These are phyloP conservation scores for Basidiobolus heterosporus DNA, from an alignment of 371 early-diverging fungal species.

Conservation along the genomic window DNA sequence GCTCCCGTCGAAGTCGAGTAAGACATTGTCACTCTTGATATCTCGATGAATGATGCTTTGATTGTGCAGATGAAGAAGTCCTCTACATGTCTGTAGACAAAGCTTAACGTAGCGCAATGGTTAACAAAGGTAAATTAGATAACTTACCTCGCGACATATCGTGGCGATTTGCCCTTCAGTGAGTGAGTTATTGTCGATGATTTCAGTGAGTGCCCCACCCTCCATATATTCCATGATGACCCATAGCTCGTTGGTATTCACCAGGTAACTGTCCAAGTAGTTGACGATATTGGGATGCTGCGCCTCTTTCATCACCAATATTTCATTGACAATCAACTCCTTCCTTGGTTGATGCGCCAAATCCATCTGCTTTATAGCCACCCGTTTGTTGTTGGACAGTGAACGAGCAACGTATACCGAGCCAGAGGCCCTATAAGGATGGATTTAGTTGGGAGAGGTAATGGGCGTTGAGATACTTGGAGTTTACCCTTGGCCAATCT, in stretches of 20 bases:
- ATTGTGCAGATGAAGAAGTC: conserved; percentile 80
- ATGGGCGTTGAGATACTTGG: not conserved
- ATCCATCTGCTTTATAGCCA: conserved; percentile 97
- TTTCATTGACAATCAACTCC: conserved; percentile 89
- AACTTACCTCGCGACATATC: conserved; percentile 62
- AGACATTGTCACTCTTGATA: conserved; percentile 90
- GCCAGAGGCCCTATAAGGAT: conserved; percentile 72
- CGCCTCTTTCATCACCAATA: conserved; percentile 85
- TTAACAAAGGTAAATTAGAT: not conserved
- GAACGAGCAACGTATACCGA: conserved; percentile 81
- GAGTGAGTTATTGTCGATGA: conserved; percentile 84
- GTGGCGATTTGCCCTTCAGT: conserved; percentile 82
- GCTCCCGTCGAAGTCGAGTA: conserved; percentile 68
- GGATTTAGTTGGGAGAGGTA: not conserved
- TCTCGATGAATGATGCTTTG: conserved; percentile 91
- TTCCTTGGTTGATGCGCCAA: conserved; percentile 79
- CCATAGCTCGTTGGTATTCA: conserved; percentile 75
- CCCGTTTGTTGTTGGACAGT: conserved; percentile 41
- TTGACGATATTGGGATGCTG: conserved; percentile 91
- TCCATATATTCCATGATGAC: conserved; percentile 98
- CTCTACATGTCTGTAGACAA: conserved; percentile 47
- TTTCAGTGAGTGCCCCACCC: conserved; percentile 91
- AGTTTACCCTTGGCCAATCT: conserved; percentile 86
- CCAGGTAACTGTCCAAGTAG: conserved; percentile 76
- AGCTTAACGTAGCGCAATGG: conserved; percentile 5